Evolutionary conservation across 2,329 filamentous ascomycete species (phyloP).

Genomic region (Aureobasidium sp.): DNA sequence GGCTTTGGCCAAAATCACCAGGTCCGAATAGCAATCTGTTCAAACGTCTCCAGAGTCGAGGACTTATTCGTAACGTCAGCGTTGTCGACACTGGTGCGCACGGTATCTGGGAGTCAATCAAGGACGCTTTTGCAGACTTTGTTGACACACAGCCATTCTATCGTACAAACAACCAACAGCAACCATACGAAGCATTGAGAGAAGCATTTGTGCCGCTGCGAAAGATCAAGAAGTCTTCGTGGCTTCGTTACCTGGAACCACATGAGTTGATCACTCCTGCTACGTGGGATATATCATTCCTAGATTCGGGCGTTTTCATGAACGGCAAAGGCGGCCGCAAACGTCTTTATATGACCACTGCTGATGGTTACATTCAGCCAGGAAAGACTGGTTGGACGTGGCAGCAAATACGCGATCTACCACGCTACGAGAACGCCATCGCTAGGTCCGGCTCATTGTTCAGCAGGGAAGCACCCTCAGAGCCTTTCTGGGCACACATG

Average conservation of each 20-base stretch:
- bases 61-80: conserved; percentile 56
- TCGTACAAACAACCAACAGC: conserved; percentile 19
- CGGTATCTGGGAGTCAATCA: conserved; percentile 58
- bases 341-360: conserved; percentile 67
- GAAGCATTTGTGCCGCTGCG: conserved; percentile 67
- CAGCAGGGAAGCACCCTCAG: conserved; percentile 43
- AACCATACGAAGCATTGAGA: conserved; percentile 51
- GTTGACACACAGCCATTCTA: conserved; percentile 11
- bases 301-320: conserved; percentile 66
- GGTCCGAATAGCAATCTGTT: conserved; percentile 55
- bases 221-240: conserved; percentile 66
- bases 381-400: conserved; percentile 58
- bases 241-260: conserved; percentile 60
- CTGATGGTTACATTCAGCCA: conserved; percentile 65
- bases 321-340: conserved; percentile 51
- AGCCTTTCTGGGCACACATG: conserved; percentile 15
- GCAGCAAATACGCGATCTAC: conserved; percentile 58
- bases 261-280: conserved; percentile 66
- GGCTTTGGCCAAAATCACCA: conserved; percentile 62
- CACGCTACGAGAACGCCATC: conserved; percentile 40
- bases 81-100: conserved; percentile 56
- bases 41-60: conserved; percentile 64
- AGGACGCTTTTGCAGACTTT: conserved; percentile 51
- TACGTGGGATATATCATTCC: conserved; percentile 62
- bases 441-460: conserved; percentile 49